phyloP scores from a whole-genome alignment of 495 filamentous ascomycete species.

The Tuber indicum region DNA sequence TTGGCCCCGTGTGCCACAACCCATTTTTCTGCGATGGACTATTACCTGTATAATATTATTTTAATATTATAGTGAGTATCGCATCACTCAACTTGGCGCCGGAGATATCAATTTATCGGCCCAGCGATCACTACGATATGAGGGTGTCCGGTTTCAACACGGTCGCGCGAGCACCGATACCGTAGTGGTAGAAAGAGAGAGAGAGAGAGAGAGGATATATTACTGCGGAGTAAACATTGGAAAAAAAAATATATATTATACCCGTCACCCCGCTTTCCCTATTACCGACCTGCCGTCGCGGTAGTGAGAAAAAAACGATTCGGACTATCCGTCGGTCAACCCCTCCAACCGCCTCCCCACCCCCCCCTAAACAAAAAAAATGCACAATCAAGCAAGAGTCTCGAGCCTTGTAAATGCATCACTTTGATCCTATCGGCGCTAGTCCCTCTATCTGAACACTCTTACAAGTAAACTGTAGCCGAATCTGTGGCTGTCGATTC shows the following conservation, averaged over 20 bases:
- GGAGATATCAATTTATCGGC: too few species aligned
- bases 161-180: too few species aligned
- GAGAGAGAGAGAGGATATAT: not conserved
- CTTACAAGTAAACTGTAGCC: not conserved
- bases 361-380: not conserved
- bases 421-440: not conserved
- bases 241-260: not conserved
- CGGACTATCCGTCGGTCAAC: not conserved
- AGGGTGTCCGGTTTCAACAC: too few species aligned
- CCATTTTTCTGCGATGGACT: too few species aligned
- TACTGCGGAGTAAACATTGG: not conserved
- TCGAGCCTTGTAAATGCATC: not conserved
- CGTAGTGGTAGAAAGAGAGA: too few species aligned
- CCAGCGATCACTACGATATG: too few species aligned
- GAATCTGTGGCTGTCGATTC: not conserved
- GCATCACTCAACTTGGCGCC: too few species aligned
- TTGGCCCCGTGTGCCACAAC: too few species aligned
- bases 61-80: too few species aligned
- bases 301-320: not conserved
- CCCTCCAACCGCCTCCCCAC: not conserved
- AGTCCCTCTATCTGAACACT: not conserved
- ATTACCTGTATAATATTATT: too few species aligned
- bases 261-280: not conserved
- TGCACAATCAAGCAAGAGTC: not conserved
- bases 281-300: not conserved